Base-by-base conservation (phyloP, 2,329 filamentous ascomycete species). In the Pseudocercospora macadamiae region DNA sequence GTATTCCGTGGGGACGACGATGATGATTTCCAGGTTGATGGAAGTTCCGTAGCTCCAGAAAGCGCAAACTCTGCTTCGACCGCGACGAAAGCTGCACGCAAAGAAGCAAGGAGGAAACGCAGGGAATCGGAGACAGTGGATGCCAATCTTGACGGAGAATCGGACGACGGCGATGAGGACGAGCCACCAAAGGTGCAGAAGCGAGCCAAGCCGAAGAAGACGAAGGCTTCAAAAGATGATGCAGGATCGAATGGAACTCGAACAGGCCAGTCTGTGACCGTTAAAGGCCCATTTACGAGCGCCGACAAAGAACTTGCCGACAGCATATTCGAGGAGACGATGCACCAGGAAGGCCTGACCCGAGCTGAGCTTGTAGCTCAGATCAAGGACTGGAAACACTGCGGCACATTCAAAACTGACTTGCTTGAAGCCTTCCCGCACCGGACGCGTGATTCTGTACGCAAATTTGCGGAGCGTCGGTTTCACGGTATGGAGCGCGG, bases 401-500 rank as follows among this genome's bases (percentile, higher is more conserved):
- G 74, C 4, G 65, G 74, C 1, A 62, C 66, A 23, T 69, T 73
- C 59, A 70, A 67, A 44, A 58, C 23, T 9, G 65, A 66, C 18
- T 57, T 72, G n/a, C 47, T 64, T 12, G 58, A 59, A 4, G 69
- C 68, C 32, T 59, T 77, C 19, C 69, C 73, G 23, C 60, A 72
- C 34, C 75, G 78, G 30, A 68, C 59, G 8, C 60, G 63, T 3
- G 67, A 68, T 18, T 68, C 73, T 1, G 59, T 80, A 34, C 72
- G 74, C 25, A 75, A 73, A 30, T 74, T 77, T 62, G 83, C 83
- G 28, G 82, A 87, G 48, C 82, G 86, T 53, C 80, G 82, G 25
- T 91, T 86, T 62, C 86, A 90, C 74, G 87, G 87, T 60, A 79
- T 82, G 10, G 82, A 81, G 3, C 83, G 85, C 28, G 84, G 82